Percentiles rank a stretch among this genome's conserved stretches.
Conservation (phyloP, 2,329 filamentous ascomycete genomes). For the Lecanicillium sp. region DNA sequence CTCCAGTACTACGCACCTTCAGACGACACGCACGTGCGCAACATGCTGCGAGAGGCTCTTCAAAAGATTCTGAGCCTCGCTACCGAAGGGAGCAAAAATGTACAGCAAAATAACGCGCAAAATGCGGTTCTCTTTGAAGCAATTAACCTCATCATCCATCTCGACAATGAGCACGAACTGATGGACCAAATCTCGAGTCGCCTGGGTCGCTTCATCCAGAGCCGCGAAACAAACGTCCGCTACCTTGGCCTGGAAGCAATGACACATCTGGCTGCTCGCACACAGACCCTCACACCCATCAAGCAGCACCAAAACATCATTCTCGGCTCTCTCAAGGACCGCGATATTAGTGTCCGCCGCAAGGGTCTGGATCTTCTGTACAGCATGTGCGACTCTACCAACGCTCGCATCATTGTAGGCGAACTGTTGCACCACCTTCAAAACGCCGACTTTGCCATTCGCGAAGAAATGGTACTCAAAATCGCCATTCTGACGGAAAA, state of each 20-base stretch:
- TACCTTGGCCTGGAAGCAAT: conserved; percentile 96
- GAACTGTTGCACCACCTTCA: conserved; percentile 93
- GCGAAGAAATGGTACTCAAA: conserved; percentile 98
- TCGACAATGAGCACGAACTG: conserved; percentile 87
- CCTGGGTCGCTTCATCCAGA: conserved; percentile 92
- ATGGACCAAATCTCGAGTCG: conserved; percentile 94
- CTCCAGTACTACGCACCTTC: conserved; percentile 89
- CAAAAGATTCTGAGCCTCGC: conserved; percentile 88
- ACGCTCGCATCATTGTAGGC: conserved; percentile 86
- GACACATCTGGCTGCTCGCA: conserved; percentile 91
- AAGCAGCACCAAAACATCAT: conserved; percentile 98
- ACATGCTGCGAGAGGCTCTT: conserved; percentile 85
- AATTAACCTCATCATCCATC: conserved; percentile 95
- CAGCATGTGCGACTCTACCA: conserved; percentile 98
- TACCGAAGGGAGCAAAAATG: conserved; percentile 93
- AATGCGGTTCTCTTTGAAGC: conserved; percentile 98
- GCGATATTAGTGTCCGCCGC: conserved; percentile 92
- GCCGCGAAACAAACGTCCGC: conserved; percentile 91
- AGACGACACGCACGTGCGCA: conserved; percentile 90
- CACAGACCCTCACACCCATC: conserved; percentile 92
- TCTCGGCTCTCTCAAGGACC: conserved; percentile 84
- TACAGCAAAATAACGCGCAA: conserved; percentile 98
- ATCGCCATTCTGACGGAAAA: conserved; percentile 98
- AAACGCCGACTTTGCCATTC: conserved; percentile 93
- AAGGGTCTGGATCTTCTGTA: conserved; percentile 95